phyloP scores from a whole-genome alignment of 352 stramenopile genomes.

The Phytopythium kandeliae region DNA sequence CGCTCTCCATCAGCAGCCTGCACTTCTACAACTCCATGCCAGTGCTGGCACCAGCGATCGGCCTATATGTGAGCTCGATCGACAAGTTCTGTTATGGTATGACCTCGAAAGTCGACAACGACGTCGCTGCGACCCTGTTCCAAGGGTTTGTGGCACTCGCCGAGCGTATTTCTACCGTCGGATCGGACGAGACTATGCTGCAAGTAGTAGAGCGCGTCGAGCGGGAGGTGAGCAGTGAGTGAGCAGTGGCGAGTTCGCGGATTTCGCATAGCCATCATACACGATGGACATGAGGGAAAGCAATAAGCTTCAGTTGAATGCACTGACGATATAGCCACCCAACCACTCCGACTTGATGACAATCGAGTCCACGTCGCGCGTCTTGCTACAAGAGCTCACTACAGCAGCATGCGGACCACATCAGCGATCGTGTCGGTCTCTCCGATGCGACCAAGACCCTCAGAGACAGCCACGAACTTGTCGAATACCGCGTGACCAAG shows the following conservation, averaged over 20 bases:
- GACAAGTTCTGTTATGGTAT: constrained; percentile 56
- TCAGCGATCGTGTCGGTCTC: constrained; percentile 11
- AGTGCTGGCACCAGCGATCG: constrained; percentile 35
- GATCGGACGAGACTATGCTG: constrained; percentile 13
- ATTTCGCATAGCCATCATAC: too few relatives aligned
- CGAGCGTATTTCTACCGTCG: constrained; percentile 18
- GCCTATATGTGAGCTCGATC: constrained; percentile 37
- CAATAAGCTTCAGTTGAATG: too few relatives aligned
- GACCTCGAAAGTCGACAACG: constrained; percentile 39
- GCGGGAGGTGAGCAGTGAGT: not conserved
- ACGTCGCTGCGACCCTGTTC: constrained; percentile 27
- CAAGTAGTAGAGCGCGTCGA: not conserved
- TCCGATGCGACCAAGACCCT: constrained; percentile 11
- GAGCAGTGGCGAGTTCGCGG: too few relatives aligned
- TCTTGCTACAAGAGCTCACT: too few relatives aligned
- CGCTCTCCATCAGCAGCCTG: constrained; percentile 24
- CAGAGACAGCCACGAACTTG: constrained; percentile 10
- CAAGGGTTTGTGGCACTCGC: constrained; percentile 18
- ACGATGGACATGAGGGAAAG: too few relatives aligned
- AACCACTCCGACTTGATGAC: not conserved
- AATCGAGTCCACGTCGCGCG: not conserved
- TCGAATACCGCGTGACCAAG: constrained; percentile 12
- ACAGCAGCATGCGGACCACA: constrained; percentile 7
- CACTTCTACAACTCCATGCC: constrained; percentile 56
- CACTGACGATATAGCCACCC: too few relatives aligned